Base-by-base conservation (phyloP, 371 early-diverging fungal species). In the Rhizopus stolonifer region DNA sequence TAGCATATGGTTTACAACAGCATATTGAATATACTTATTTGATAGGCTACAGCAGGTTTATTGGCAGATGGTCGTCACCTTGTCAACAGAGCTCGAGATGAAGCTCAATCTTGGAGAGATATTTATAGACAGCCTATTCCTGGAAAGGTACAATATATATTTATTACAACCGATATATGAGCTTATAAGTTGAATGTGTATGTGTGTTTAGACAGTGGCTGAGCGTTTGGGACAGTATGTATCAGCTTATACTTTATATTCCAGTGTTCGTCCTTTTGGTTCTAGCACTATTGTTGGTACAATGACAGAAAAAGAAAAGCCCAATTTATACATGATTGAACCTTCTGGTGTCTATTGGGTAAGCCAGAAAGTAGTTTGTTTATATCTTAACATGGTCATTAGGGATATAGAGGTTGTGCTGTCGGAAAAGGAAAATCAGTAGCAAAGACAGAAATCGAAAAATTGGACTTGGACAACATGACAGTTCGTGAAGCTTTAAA, bases 391-490 rank as follows among this genome's bases (percentile, higher is more conserved):
- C n/a, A n/a, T n/a, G n/a, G n/a, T n/a, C n/a, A n/a, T 33, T 57
- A 91, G 89, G 99, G 98, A n/a, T 97, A 96, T 69, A 86, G 84
- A 61, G 99, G 91, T 15, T 90, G 90, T 61, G 99, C 97, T 22
- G 83, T 89, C 45, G 99, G 99, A 59, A 98, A 97, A 78, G 98
- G 97, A 52, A 88, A 92, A 56, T 94, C 95, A 65, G 89, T 92
- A 23, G 99, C 97, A 45, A 96, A 94, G 75, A 94, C 97, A 19
- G 97, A 96, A 70, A 85, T 98, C 46, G 99, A 98, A 58, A 98
- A 97, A 72, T 80, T 98, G 46, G 87, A 95, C 53, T 71, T 96
- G 44, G 80, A 82, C 9, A 82, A 89, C 33, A 74, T 98, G 83
- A 86, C 92, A 9, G 88, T 82, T 48, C 85, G 87, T 22, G 90